Evolutionary conservation across 768 basidiomycete genomes (phyloP), one percentile per base, ranked within the genome.

Genomic region (Amanita thiersii): DNA sequence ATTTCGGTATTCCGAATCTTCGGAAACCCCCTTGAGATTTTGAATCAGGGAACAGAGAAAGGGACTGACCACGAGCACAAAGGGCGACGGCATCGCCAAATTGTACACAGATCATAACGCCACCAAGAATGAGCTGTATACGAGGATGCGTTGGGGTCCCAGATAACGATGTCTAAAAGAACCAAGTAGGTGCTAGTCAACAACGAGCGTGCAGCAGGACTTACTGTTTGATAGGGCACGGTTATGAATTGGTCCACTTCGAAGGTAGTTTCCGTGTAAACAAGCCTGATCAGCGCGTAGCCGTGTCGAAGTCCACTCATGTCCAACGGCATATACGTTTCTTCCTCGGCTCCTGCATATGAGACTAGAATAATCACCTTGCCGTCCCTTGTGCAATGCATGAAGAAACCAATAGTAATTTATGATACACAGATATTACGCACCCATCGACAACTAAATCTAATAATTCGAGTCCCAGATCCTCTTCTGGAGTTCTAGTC

Each of bases 51-150:
- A 26, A 23, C 29, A 37, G 29, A 32, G 24, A 18, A 33, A 12
- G 24, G 24, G 19, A 40, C 50, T 14, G 39, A 85, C 86, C 74
- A 62, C 74, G 68, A 37, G 83, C 73, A 56, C 79, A 81, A 8
- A 88, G 64, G 3, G 81, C 79, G 14, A 86, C 75, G 1, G 83
- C 77, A 56, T 88, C 85, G 20, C 84, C 84, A 47, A 86, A 88
- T 50, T 86, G 76, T 5, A 85, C 69, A 24, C 72, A 68, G 28
- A 78, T 59, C 6, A 85, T 52, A 15, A 70, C 63, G 14, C 81
- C 84, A n/a, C 66, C 67, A n/a, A 66, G 61, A 17, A 84, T 58
- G 12, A 79, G 63, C 40, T 75, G 74, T 40, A 88, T 68, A 33
- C 79, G 70, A 26, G 86, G 81, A 52, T 85, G 84, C 46, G 79